Base-by-base conservation (phyloP, 495 filamentous ascomycete species). In the Penicillium fimorum region DNA sequence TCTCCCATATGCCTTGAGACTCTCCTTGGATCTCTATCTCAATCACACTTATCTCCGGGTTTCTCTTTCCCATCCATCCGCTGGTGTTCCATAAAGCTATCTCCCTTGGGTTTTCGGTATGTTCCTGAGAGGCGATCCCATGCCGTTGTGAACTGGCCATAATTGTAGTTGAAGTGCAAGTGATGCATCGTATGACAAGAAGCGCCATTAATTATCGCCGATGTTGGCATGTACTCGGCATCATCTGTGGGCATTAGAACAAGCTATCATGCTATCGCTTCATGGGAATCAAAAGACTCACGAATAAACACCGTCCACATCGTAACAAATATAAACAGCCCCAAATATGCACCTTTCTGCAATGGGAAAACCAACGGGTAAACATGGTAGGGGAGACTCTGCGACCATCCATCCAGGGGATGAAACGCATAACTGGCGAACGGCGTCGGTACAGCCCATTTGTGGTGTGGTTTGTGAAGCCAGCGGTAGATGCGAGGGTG, bases 381-480 rank as follows among this genome's bases (percentile, higher is more conserved):
- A 53, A 96, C 48, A 76, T 97, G 93, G 74, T 97, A 97, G 2
- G 93, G 92, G n/a, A 96, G 58, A 63, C 87, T 88, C 78, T 97
- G 93, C 10, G 85, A 74, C 76, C 85, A 97, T 58, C 93, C 93
- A 72, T 97, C 93, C 29, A 96, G 56, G 1, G 93, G 93, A 76
- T 97, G 90, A 77, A 97, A 97, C 43, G 93, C 93, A 75, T 94
- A 88, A 56, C 84, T 87, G 3, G 93, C 92, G 70, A 81, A 97
- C 4, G 93, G 93, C 0, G 92, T 96, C 18, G 93, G 91, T 82
- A 97, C 91, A 73, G 96, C 92, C 93, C 92, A 97, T 76, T 96
- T 96, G 80, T 97, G 93, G 77, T 97, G 93, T 37, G 89, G 86
- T 78, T 97, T 97, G 80, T 97, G 93, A 22, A 96, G 80, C 53